These are phyloP conservation scores for Malus hybrid DNA, from an alignment of 331 rosid genomes.

Conservation along the genomic window DNA sequence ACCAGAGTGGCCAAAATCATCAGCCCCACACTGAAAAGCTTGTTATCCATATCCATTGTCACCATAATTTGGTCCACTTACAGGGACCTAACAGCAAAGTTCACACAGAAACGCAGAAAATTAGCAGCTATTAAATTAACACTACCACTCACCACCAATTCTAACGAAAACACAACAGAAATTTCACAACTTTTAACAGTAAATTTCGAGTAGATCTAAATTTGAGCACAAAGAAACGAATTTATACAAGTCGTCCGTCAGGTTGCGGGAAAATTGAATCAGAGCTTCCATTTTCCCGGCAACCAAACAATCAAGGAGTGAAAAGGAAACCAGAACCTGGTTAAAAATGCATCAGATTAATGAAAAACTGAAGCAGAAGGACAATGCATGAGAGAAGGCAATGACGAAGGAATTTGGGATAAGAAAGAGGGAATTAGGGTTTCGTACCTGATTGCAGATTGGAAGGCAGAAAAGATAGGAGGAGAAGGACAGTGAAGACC, in stretches of 20 bases:
- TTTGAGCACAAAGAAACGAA: background rate
- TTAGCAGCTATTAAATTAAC: background rate
- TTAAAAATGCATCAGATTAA: background rate
- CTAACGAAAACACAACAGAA: background rate
- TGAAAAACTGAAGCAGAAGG: background rate
- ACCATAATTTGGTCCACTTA: background rate
- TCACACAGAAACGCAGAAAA: background rate
- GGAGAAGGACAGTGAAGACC: background rate
- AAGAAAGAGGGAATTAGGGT: background rate
- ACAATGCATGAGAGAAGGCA: background rate
- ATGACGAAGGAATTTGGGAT: background rate
- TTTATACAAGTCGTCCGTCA: background rate
- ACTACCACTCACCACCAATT: background rate
- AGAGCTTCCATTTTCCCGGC: background rate
- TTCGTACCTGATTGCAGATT: conserved; percentile 6
- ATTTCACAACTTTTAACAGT: background rate
- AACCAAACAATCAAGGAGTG: background rate
- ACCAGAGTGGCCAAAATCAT: conserved; percentile 48
- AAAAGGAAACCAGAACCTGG: too few species aligned
- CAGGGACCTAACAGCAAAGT: conserved; percentile 4
- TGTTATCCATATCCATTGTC: conserved; percentile 33
- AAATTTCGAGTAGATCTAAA: background rate
- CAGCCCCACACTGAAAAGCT: conserved; percentile 33
- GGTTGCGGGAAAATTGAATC: background rate
- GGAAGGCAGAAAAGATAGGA: background rate